Evolutionary conservation across 176 grass and related monocot genomes (phyloP).

Genomic region (Saccharum officinarum): DNA sequence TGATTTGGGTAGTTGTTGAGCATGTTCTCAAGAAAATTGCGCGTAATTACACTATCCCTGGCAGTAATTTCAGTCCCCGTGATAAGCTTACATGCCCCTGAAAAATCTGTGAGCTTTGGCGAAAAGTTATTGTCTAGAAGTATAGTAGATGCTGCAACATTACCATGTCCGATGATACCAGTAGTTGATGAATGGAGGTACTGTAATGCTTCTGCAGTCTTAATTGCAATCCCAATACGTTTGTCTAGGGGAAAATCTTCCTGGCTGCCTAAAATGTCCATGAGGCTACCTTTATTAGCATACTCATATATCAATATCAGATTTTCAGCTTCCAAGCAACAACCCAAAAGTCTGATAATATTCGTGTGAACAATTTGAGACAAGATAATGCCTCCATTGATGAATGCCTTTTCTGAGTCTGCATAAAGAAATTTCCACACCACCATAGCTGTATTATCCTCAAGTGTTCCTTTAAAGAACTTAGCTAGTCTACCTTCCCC

Average conservation of each 20-base stretch:
- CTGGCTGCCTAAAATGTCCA: neutral
- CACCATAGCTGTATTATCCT: neutral
- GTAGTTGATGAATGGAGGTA: neutral
- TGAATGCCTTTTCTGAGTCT: neutral
- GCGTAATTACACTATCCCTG: neutral
- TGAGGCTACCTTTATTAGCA: neutral
- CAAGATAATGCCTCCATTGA: neutral
- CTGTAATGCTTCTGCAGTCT: neutral
- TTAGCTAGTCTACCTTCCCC: neutral
- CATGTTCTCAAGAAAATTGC: neutral
- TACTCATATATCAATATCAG: neutral
- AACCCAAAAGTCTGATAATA: neutral
- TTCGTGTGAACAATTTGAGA: neutral
- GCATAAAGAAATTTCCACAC: neutral
- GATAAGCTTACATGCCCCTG: conserved; percentile 13
- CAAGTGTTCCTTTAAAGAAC: neutral
- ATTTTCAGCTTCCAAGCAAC: neutral
- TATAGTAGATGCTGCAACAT: neutral
- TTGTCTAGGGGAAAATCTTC: neutral
- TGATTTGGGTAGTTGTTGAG: neutral
- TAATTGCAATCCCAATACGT: neutral
- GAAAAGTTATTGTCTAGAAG: neutral
- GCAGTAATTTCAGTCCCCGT: neutral
- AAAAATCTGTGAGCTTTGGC: neutral
- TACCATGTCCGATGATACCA: neutral